These are phyloP conservation scores for Tillandsia leiboldiana DNA, from an alignment of 176 grass and related monocot genomes.

Conservation along the genomic window DNA sequence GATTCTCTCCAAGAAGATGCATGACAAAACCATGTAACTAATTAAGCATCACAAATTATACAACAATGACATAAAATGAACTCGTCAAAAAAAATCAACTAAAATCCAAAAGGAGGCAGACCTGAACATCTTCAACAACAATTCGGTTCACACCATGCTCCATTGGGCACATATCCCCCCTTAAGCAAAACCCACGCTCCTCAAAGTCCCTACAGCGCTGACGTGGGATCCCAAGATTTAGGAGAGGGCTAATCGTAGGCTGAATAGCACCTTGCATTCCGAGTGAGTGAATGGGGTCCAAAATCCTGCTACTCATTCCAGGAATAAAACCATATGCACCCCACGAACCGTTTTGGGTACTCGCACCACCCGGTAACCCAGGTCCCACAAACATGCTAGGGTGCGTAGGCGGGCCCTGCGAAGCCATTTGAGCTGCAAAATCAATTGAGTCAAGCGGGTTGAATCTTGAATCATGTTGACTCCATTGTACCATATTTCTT, in stretches of 20 bases:
- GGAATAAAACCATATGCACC: slow-evolving; percentile 83
- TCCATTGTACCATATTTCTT: slow-evolving; percentile 46
- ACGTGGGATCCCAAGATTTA: slow-evolving; percentile 82
- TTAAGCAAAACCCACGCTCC: slow-evolving; percentile 90
- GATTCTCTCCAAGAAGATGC: not conserved
- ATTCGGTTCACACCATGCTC: slow-evolving; percentile 98
- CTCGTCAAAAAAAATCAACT: not conserved
- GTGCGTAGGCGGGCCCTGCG: slow-evolving; percentile 54
- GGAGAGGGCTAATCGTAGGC: slow-evolving; percentile 41
- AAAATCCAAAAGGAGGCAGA: slow-evolving; percentile 35
- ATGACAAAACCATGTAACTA: not conserved
- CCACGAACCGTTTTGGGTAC: slow-evolving; percentile 54
- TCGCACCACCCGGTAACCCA: slow-evolving; percentile 34
- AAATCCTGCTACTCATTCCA: slow-evolving; percentile 75
- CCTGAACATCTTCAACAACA: slow-evolving; percentile 97
- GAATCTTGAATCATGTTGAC: slow-evolving; percentile 67
- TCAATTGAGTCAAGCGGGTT: slow-evolving; percentile 62
- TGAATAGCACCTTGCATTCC: slow-evolving; percentile 62
- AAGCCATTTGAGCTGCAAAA: slow-evolving; percentile 65
- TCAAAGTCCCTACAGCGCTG: slow-evolving; percentile 94
- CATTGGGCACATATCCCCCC: slow-evolving; percentile 98
- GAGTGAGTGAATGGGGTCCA: slow-evolving; percentile 77
- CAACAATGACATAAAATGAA: not conserved
- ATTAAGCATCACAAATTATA: not conserved
- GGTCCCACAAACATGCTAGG: slow-evolving; percentile 49